These are phyloP conservation scores for Starmerella davenportii DNA, from an alignment of 805 yeast species.

Conservation along the genomic window DNA sequence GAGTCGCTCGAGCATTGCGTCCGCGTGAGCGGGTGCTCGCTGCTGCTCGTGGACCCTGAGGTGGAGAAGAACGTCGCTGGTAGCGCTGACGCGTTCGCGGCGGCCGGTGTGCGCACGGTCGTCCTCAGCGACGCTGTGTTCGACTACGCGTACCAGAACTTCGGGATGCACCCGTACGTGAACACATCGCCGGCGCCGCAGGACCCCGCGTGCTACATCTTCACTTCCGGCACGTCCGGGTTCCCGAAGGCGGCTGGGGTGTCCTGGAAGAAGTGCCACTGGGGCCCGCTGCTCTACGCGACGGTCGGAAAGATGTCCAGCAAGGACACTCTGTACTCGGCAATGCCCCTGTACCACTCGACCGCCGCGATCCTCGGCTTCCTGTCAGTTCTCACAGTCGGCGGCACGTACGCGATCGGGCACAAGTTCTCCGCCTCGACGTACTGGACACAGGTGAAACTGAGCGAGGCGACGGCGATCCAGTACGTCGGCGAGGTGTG, in stretches of 20 bases:
- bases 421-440: slow-evolving; percentile 67
- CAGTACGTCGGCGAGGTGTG: slow-evolving; percentile 95
- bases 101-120: slow-evolving; percentile 10
- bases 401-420: slow-evolving; percentile 62
- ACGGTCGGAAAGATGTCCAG: slow-evolving; percentile 42
- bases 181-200: slow-evolving; percentile 37
- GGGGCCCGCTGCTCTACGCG: slow-evolving; percentile 57
- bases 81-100: slow-evolving; percentile 29
- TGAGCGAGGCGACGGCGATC: slow-evolving; percentile 55
- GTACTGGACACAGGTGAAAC: slow-evolving; percentile 76
- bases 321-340: slow-evolving; percentile 51
- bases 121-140: slow-evolving; percentile 30
- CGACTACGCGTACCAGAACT: slow-evolving; percentile 17
- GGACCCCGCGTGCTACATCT: slow-evolving; percentile 54
- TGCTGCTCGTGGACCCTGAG: slow-evolving; percentile 59
- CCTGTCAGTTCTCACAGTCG: slow-evolving; percentile 45
- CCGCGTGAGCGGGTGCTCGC: slow-evolving; percentile 41
- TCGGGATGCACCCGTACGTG: slow-evolving; percentile 1
- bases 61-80: slow-evolving; percentile 36
- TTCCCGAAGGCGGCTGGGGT: slow-evolving; percentile 84
- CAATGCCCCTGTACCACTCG: slow-evolving; percentile 92
- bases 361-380: slow-evolving; percentile 81
- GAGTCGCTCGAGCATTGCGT: slow-evolving; percentile 66
- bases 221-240: slow-evolving; percentile 91
- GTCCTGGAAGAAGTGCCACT: slow-evolving; percentile 70